Conservation (phyloP, 2,329 filamentous ascomycete genomes). For the Endoconidiophora polonica region DNA sequence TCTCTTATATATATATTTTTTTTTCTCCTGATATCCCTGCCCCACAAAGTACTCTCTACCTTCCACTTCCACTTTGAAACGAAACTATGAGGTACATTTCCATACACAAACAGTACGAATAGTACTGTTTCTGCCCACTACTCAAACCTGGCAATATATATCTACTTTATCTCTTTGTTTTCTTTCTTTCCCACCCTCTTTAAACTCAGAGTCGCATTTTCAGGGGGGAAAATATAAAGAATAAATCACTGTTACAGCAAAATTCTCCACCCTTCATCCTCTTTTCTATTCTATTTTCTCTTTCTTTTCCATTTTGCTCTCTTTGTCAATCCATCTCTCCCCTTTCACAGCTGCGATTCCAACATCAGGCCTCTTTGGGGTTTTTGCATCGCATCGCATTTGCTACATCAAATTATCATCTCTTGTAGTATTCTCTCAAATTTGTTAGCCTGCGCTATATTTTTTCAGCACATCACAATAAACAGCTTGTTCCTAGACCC, state of each 20-base stretch:
- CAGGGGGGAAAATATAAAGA: slow-evolving; percentile 3
- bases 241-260: not conserved
- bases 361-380: no score
- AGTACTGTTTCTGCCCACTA: no score
- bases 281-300: not conserved
- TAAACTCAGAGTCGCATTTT: slow-evolving; percentile 1
- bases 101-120: no score
- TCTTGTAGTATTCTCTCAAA: no score
- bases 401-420: no score
- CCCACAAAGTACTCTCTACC: no score
- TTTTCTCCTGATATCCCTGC: not conserved
- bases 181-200: not conserved
- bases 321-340: not conserved
- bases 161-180: not conserved
- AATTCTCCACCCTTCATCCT: not conserved
- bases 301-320: not conserved
- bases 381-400: no score
- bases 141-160: no score
- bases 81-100: no score
- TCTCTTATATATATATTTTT: not conserved
- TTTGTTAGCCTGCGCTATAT: slow-evolving; percentile 1
- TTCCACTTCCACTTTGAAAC: no score
- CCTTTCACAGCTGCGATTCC: no score
- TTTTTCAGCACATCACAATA: not conserved
- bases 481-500: not conserved